Base-by-base conservation (phyloP, 805 yeast species). In the Kodamaea lidongshanica region DNA sequence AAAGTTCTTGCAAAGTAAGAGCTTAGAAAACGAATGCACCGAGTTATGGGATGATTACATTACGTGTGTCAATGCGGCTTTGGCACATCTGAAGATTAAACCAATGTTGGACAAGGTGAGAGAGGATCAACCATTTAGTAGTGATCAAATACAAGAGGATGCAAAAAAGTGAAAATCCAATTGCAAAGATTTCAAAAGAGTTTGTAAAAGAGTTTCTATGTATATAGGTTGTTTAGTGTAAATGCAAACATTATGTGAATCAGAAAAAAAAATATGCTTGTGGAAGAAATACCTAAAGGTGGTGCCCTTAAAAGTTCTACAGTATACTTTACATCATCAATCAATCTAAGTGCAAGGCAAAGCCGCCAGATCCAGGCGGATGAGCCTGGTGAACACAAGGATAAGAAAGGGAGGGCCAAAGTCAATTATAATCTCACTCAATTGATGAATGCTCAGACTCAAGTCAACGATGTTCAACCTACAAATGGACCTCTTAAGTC, bases 21-120 rank as follows among this genome's bases (percentile, higher is more conserved):
- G 73, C 43, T 58, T 74, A 33, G 70, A 80, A 45, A 89, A 89
- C 52, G 96, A 89, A 57, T 92, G 98, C 58, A 80, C 84, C 32
- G 89, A 79, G 17, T 70, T 84, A 18, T 92, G 96, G 96, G 72
- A 74, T 35, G 79, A 75, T 32, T 92, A 92, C 56, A 84, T 83
- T 45, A 77, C 77, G n/a, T 92, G 98, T 59, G 78, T 92, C 16
- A 79, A 85, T 44, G 73, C 61, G 2, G 74, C 75, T 21, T 61
- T 87, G 41, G 74, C 78, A 15, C 74, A 73, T 34, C 80, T 79
- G 45, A 92, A 88, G 15, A 79, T 87, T 46, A 72, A 80, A 48
- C 80, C 86, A 4, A 80, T 83, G 72, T 62, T 87, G 32, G 94
- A 86, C 41, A 88, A 86, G 40, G 95, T 95, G 0, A 70, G 94